Base-by-base conservation (phyloP, 805 yeast genomes). In the Ogataea ganodermae region DNA sequence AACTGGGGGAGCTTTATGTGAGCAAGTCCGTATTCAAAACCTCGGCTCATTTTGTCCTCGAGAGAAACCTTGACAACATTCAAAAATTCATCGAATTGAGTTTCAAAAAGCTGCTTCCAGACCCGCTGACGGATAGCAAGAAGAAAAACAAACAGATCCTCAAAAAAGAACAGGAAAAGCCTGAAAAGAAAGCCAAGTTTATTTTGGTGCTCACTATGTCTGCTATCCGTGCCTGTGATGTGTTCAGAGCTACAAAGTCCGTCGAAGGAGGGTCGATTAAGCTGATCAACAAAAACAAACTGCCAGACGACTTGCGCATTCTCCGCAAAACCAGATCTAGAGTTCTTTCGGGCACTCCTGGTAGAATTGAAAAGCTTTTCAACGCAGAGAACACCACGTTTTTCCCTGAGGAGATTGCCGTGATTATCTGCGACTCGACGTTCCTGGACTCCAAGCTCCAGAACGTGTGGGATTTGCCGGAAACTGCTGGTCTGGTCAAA, bases 211-310 rank as follows among this genome's bases (percentile, higher is more conserved):
- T 85, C 13, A 76, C 91, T 0, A 77, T 86, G 73, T 88, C 96
- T 0, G 94, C 96, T 9, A 71, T 89, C 20, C 76, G 97, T 55
- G 94, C 89, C 1, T 92, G 97, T 59, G 97, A 91, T 58, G 75
- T 89, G 2, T 84, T 79, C 60, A 77, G 96, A 54, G 81, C 86
- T 1, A 65, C 78, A 45, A 73, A 67, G 62, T 74, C 58, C 46
- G 71, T 32, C 75, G 55, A 59, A 20, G 67, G 64, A 28, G 78
- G 83, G 0, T 78, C 89, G 3, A 57, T 87, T 40, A 89, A 88
- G 63, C 62, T 89, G 40, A 88, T 89, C 59, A 79, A 84, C 52
- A 89, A 89, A 67, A 88, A 86, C 62, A 83, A 84, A 54, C 61
- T 86, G 38, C 75, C 78, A 26, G 84, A 83, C 35, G 96, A 89